A percentile compares a stretch with the other conserved stretches of the same genome.
These are phyloP conservation scores for Melaleuca quinquenervia DNA, from an alignment of 345 rosid species.

Conservation along the genomic window DNA sequence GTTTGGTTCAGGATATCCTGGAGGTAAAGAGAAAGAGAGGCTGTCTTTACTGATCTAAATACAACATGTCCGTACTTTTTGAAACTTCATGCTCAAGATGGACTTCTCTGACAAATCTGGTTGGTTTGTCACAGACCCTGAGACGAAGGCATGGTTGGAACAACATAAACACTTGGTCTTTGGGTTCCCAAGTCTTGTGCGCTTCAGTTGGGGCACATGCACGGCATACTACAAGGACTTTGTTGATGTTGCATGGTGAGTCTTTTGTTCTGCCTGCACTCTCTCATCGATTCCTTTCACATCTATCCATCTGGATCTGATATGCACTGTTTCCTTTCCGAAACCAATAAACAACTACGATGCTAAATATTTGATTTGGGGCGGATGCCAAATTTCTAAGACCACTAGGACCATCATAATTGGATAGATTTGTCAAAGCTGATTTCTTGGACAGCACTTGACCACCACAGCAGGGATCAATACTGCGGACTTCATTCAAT, in stretches of 20 bases:
- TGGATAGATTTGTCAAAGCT: neutral
- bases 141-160: constrained; percentile 79
- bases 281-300: neutral
- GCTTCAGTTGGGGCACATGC: constrained; percentile 99
- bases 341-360: neutral
- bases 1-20: constrained; percentile 98
- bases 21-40: constrained; percentile 33
- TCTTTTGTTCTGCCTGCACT: neutral
- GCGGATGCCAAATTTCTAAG: neutral
- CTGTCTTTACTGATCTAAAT: neutral
- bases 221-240: constrained; percentile 44
- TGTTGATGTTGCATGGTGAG: constrained; percentile 72
- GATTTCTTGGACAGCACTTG: neutral
- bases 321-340: neutral
- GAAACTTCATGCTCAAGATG: neutral
- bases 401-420: neutral
- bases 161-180: constrained; percentile 66
- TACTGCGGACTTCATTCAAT: neutral
- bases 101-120: neutral
- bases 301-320: neutral
- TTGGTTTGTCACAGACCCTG: constrained; percentile 50
- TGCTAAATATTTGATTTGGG: neutral
- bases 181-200: constrained; percentile 86
- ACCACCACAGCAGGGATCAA: neutral
- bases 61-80: neutral